Base-by-base conservation (phyloP, 2,329 filamentous ascomycete genomes). In the Aspergillus hortae region DNA sequence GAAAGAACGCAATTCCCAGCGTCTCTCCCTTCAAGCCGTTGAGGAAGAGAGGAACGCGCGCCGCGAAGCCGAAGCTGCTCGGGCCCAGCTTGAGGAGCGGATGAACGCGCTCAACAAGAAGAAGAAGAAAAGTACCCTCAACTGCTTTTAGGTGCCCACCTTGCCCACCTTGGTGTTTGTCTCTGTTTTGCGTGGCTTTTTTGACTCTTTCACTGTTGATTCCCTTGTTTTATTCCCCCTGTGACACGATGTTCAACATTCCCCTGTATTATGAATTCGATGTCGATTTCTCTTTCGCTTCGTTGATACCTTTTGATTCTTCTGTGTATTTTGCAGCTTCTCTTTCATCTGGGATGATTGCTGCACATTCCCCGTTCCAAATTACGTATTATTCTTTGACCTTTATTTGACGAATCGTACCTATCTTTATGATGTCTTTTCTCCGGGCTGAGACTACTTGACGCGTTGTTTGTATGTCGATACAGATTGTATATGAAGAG, bases 11-110 rank as follows among this genome's bases (percentile, higher is more conserved):
- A 79, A 76, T 61, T 79, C 77, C 35, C 81, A 80, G 32, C 77
- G 85, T 30, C 80, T 85, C 57, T 85, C 81, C 57, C 81, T 97
- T 61, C 90, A 96, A 70, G 89, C 91, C 55, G 90, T 97, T 19
- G 95, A 99, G 70, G 92, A 99, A 74, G 94, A 99, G 80, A 85
- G 92, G 63, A 92, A 90, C 77, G 95, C 95, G 76, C 82, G 94
- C 55, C 82, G 90, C 58, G 89, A 92, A 57, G 92, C 95, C 33
- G 94, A 99, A 77, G 85, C 88, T 59, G 94, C 94, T 41, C 82
- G 89, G 49, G 89, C 88, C 36, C 89, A 95, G 65, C 82, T 99
- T 23, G 92, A 99, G 75, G 90, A 95, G 77, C 84, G 92, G 51
- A 99, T 99, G 86, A 91, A 92, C 66, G 87, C 89, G 53, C 87